A percentile compares a stretch with the other conserved stretches of the same genome.
phyloP scores from a whole-genome alignment of 805 yeast genomes.

The Candida loeiensis region DNA sequence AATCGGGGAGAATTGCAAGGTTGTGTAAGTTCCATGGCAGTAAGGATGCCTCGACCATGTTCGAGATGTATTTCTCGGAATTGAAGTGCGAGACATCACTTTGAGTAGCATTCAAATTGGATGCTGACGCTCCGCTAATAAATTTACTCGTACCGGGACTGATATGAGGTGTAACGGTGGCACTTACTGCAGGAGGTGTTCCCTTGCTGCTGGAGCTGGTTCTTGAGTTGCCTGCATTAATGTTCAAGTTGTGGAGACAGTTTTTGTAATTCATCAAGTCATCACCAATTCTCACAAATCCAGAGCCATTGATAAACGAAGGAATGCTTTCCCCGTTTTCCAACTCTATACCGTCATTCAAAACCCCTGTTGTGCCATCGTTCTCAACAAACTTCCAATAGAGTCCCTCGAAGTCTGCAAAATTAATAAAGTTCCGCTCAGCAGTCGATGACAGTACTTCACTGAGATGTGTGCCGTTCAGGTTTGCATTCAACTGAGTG shows the following conservation, averaged over 20 bases:
- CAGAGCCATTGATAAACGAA: slow-evolving; percentile 32
- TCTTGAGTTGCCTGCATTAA: slow-evolving; percentile 14
- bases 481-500: too few relatives aligned
- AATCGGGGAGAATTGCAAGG: slow-evolving; percentile 46
- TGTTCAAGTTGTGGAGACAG: slow-evolving; percentile 18
- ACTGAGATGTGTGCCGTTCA: too few relatives aligned
- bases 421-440: slow-evolving; percentile 12
- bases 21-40: slow-evolving; percentile 60
- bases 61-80: slow-evolving; percentile 18
- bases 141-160: background rate
- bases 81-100: slow-evolving; percentile 18
- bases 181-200: background rate
- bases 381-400: slow-evolving; percentile 41
- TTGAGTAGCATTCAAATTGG: slow-evolving; percentile 6
- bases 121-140: background rate
- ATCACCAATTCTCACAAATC: slow-evolving; percentile 32
- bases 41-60: slow-evolving; percentile 20
- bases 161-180: background rate
- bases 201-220: background rate
- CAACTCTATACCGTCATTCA: slow-evolving; percentile 24
- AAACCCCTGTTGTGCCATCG: slow-evolving; percentile 19
- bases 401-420: slow-evolving; percentile 34
- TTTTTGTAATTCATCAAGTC: slow-evolving; percentile 25
- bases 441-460: slow-evolving; percentile 13
- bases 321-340: slow-evolving; percentile 25